Evolutionary conservation across 2,329 filamentous ascomycete genomes (phyloP).

Genomic region (Celoporthe dispersa): DNA sequence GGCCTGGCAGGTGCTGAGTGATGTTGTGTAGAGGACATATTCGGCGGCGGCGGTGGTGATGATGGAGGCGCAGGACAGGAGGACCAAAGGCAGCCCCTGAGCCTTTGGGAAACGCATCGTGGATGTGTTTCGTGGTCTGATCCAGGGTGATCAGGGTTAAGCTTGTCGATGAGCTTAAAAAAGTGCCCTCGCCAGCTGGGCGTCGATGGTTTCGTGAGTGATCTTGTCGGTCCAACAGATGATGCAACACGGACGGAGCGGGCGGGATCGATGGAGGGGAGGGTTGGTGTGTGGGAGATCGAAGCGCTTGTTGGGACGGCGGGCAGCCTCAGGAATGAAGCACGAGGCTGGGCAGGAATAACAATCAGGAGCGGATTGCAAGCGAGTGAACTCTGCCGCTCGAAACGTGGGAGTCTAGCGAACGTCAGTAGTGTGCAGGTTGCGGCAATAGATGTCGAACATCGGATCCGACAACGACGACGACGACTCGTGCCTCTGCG

Average conservation of each 20-base stretch:
- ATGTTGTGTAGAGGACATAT: slow-evolving; percentile 50
- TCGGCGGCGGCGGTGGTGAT: slow-evolving; percentile 33
- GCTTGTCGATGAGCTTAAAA: slow-evolving; percentile 9
- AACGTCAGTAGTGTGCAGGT: slow-evolving; percentile 2
- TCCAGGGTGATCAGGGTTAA: slow-evolving; percentile 6
- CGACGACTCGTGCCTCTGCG: slow-evolving; percentile 1
- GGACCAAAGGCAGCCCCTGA: slow-evolving; percentile 17
- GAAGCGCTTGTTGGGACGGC: background rate
- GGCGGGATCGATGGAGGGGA: background rate
- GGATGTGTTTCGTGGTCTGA: background rate
- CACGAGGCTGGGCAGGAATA: slow-evolving; percentile 7
- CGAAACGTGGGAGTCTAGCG: background rate
- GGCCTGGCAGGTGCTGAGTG: slow-evolving; percentile 74
- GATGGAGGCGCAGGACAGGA: slow-evolving; percentile 18
- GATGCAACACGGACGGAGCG: slow-evolving; percentile 1
- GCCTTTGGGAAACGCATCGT: slow-evolving; percentile 26
- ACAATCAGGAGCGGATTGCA: slow-evolving; percentile 5
- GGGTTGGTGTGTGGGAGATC: background rate
- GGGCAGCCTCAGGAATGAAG: background rate
- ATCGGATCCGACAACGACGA: background rate
- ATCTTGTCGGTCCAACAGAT: background rate
- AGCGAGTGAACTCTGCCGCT: slow-evolving; percentile 4
- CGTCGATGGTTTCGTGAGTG: background rate
- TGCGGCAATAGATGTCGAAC: background rate
- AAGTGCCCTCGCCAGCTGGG: slow-evolving; percentile 3